phyloP scores from a whole-genome alignment of 73 alveolate species.

The Symbiodinium pilosum region DNA sequence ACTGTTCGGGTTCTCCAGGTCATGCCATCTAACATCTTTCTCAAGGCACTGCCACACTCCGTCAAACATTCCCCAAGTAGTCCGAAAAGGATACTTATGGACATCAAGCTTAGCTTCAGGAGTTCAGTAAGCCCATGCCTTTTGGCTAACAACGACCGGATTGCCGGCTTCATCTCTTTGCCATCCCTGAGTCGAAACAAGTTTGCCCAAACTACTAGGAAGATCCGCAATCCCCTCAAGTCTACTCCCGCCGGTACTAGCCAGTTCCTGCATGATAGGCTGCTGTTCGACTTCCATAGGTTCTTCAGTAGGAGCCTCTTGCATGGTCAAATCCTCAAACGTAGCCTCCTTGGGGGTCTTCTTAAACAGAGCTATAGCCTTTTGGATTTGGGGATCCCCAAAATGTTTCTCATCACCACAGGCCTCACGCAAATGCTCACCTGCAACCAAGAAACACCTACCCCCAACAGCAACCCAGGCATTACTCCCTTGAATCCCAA shows the following conservation, averaged over 20 bases:
- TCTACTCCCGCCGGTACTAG: neutral
- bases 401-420: neutral
- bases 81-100: neutral
- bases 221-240: neutral
- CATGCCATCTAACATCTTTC: neutral
- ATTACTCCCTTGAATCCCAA: neutral
- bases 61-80: slow-evolving; percentile 5
- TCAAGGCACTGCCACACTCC: slow-evolving; percentile 14
- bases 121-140: neutral
- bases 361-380: neutral
- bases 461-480: neutral
- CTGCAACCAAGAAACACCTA: neutral
- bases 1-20: neutral
- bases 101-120: neutral
- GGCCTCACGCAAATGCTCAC: neutral
- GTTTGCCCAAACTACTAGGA: neutral
- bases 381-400: neutral
- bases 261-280: neutral
- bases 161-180: neutral
- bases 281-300: neutral
- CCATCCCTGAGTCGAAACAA: neutral
- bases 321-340: neutral
- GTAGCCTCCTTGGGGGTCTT: neutral
- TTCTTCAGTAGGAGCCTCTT: neutral
- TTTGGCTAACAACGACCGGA: neutral